Percentiles rank a stretch among this genome's conserved stretches.
phyloP scores from a whole-genome alignment of 257 asterid genomes.

The Petunia secreta region DNA sequence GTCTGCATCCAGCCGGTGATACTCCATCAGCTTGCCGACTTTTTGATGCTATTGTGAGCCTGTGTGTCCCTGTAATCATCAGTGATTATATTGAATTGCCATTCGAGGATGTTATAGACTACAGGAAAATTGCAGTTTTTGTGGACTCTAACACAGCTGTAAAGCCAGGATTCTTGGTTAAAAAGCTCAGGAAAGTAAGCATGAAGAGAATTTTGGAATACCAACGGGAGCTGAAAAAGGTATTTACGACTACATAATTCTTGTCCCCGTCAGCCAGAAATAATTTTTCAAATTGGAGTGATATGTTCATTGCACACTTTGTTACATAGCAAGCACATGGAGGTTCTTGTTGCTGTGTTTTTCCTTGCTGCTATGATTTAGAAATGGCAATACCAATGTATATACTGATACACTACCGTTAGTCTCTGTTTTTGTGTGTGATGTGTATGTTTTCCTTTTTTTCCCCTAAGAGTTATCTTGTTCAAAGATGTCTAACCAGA shows the following conservation, averaged over 20 bases:
- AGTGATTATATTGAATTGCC: conserved; percentile 95
- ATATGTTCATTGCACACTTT: background rate
- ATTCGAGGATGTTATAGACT: conserved; percentile 91
- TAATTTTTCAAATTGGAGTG: background rate
- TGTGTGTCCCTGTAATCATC: conserved; percentile 90
- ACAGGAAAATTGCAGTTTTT: conserved; percentile 81
- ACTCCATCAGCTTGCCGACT: conserved; percentile 99
- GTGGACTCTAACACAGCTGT: conserved; percentile 74
- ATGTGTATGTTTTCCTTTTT: background rate
- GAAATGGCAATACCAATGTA: background rate
- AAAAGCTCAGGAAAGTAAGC: conserved; percentile 64
- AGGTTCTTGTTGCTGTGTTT: background rate
- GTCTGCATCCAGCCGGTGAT: conserved; percentile 99
- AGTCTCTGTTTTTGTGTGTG: background rate
- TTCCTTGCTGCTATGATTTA: background rate
- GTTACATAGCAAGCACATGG: background rate
- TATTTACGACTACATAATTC: conserved; percentile 29
- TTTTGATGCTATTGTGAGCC: conserved; percentile 95
- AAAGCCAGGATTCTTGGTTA: conserved; percentile 72
- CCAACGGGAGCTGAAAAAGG: conserved; percentile 81
- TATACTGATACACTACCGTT: background rate
- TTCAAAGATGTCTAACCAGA: background rate
- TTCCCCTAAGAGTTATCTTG: background rate
- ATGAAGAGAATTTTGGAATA: conserved; percentile 64
- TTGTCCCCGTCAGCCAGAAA: background rate